Evolutionary conservation across 202 grass and related monocot genomes (phyloP).

Genomic region (Musa balbisiana): DNA sequence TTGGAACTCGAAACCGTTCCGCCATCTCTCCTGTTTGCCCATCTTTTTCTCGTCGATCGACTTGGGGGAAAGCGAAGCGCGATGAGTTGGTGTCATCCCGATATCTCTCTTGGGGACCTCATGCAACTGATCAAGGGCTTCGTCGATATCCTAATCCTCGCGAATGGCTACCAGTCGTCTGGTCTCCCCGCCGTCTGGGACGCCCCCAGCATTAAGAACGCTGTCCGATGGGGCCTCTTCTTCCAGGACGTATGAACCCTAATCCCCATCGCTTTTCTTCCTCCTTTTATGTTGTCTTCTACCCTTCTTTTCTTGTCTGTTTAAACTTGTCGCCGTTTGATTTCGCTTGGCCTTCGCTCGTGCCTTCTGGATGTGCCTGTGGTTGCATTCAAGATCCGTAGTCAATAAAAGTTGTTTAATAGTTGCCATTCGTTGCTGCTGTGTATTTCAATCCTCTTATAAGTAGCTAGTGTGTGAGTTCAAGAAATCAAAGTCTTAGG

Average conservation of each 20-base stretch:
- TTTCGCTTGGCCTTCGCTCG: background rate
- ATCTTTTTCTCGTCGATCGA: background rate
- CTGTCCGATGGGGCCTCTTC: constrained; percentile 62
- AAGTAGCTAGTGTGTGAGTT: background rate
- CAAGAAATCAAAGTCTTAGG: background rate
- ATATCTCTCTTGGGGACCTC: constrained; percentile 42
- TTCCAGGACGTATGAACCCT: constrained; percentile 55
- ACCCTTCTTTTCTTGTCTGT: background rate
- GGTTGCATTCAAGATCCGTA: too few relatives aligned
- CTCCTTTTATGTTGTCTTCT: background rate
- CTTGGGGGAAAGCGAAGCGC: background rate
- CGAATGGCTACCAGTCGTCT: constrained; percentile 55
- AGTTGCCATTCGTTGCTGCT: background rate
- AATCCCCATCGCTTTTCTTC: background rate
- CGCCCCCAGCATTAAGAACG: constrained; percentile 33
- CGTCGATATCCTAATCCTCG: constrained; percentile 70
- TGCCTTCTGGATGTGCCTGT: background rate
- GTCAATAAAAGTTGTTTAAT: too few relatives aligned
- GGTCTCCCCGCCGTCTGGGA: constrained; percentile 43
- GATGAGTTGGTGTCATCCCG: constrained; percentile 52
- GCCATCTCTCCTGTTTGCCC: background rate
- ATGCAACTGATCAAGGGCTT: constrained; percentile 46
- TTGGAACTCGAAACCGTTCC: too few relatives aligned
- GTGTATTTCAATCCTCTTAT: background rate
- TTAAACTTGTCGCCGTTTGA: background rate